Base-by-base conservation (phyloP, 23 red algal genomes). In the Gracilaria gracilis region DNA sequence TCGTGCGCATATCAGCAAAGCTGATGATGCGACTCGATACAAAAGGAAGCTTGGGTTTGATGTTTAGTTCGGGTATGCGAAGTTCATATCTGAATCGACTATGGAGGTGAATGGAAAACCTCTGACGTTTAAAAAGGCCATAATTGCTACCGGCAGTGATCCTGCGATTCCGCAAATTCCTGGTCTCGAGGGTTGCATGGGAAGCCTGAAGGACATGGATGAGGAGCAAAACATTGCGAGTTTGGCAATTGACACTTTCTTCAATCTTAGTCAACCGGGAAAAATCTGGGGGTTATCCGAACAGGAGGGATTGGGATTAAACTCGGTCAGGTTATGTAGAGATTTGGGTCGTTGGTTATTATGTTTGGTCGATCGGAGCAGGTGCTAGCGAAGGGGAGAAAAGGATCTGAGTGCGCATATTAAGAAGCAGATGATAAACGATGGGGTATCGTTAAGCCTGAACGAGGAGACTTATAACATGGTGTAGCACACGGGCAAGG, bases 301-400 rank as follows among this genome's bases (percentile, higher is more conserved):
- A 85, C 81, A 14, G 91, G 91, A 4, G 91, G 87, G 0, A 93
- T 95, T 78, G 94, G 94, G 0, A 91, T 95, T 71, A 87, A 95
- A 38, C 35, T 95, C 0, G 85, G 83, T 2, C 86, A 95, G 54
- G 87, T 87, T 17, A 91, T 95, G 85, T 72, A 87, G 40, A 36
- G 94, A 40, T 57, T 95, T 34, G 94, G 94, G 4, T 85, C 77
- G 5, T 25, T 33, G 33, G 83, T 92, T 23, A 84, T 87, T 12
- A 70, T 95, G 79, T 91, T 95, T 91, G 94, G 94, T 9, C 75
- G 94, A 27, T 81, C 81, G 13, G 94, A 80, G 0, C 25, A 83
- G 76, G 84, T 95, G 29, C 39, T 95, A 81, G 61, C 81, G 24
- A 95, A 95, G 79, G n/a, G 94, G 91, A 73, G 94, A 95, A 35